These are phyloP conservation scores for Aspergillus bridgeri DNA, from an alignment of 495 filamentous ascomycete genomes.

Conservation along the genomic window DNA sequence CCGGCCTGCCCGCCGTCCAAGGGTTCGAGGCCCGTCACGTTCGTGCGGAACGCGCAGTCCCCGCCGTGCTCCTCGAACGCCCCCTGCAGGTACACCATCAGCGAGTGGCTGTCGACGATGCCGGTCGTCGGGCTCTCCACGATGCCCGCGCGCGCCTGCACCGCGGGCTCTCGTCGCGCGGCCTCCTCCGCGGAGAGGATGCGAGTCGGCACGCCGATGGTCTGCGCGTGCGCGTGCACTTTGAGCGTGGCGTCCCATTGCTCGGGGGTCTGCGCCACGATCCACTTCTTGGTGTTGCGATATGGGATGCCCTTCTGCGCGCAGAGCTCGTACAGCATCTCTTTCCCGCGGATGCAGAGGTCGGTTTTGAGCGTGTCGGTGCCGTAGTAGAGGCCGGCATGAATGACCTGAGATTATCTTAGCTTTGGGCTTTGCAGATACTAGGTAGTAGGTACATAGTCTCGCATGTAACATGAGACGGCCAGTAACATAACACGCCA, in stretches of 20 bases:
- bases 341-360: conserved; percentile 74
- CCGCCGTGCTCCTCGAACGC: conserved; percentile 76
- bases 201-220: conserved; percentile 68
- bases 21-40: conserved; percentile 57
- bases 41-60: conserved; percentile 60
- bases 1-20: conserved; percentile 45
- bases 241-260: conserved; percentile 65
- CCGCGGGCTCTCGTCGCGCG: conserved; percentile 63
- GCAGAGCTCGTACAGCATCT: conserved; percentile 80
- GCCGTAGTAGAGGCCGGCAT: conserved; percentile 93
- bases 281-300: conserved; percentile 83
- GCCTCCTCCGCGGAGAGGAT: conserved; percentile 64
- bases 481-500: too few relatives aligned
- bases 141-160: conserved; percentile 64
- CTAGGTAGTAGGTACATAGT: not conserved
- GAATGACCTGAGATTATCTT: conserved; percentile 65
- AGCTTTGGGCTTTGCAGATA: not conserved
- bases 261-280: conserved; percentile 75
- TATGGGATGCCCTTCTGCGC: conserved; percentile 61
- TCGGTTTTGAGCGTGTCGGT: conserved; percentile 69
- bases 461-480: not conserved
- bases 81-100: conserved; percentile 78
- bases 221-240: conserved; percentile 62
- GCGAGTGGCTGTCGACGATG: conserved; percentile 81
- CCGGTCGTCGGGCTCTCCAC: conserved; percentile 82